These are phyloP conservation scores for Arabidopsis arenosa DNA, from an alignment of 345 rosid species.

Conservation along the genomic window DNA sequence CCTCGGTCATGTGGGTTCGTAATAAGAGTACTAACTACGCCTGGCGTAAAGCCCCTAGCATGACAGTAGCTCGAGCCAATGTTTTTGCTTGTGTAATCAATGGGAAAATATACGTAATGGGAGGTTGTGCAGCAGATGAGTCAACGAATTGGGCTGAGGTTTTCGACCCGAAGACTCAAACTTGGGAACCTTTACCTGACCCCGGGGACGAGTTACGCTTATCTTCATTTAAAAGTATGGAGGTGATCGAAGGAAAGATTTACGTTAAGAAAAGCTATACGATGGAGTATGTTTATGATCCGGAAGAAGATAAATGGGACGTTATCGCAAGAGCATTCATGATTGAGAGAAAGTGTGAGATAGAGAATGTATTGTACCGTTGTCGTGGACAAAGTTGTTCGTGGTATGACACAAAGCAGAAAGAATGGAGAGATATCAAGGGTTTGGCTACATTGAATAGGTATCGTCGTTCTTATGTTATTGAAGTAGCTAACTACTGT, in stretches of 20 bases:
- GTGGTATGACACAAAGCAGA: too few species aligned
- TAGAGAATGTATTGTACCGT: too few species aligned
- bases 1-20: slow-evolving; percentile 54
- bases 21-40: slow-evolving; percentile 52
- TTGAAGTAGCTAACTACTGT: background rate
- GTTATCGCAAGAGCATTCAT: background rate
- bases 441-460: background rate
- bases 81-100: slow-evolving; percentile 54
- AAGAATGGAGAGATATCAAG: background rate
- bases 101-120: slow-evolving; percentile 57
- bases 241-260: background rate
- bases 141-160: background rate
- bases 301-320: background rate
- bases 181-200: slow-evolving; percentile 6
- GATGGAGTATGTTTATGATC: slow-evolving; percentile 25
- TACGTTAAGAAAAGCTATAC: background rate
- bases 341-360: background rate
- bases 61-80: slow-evolving; percentile 63
- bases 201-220: background rate
- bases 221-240: background rate
- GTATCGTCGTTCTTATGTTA: background rate
- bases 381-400: too few species aligned
- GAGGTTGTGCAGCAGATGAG: background rate
- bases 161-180: slow-evolving; percentile 22
- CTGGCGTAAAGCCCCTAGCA: slow-evolving; percentile 58